Percentiles rank a stretch among this genome's conserved stretches.
Evolutionary conservation across 2,329 filamentous ascomycete genomes (phyloP).

Genomic region (Verticillium tricorpus): DNA sequence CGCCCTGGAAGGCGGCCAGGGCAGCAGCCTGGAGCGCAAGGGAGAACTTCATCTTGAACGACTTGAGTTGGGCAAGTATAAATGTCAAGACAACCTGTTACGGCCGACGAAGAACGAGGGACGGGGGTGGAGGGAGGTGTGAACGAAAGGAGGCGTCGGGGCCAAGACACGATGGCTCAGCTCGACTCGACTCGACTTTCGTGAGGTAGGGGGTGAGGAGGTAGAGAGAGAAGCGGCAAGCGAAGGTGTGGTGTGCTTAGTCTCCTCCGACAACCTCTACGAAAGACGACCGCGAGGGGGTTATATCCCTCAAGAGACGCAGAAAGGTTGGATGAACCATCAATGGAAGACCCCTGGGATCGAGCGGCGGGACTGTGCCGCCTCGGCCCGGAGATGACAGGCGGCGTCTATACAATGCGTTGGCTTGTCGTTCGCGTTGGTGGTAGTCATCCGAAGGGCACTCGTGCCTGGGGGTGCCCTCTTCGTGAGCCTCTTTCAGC

Average conservation of each 20-base stretch:
- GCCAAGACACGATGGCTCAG: background rate
- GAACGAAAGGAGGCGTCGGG: conserved; percentile 1
- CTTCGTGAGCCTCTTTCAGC: background rate
- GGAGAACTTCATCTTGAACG: conserved; percentile 10
- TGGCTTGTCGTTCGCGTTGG: background rate
- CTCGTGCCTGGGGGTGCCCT: background rate
- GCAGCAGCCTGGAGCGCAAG: conserved; percentile 9
- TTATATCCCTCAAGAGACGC: background rate
- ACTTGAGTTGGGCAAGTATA: conserved; percentile 4
- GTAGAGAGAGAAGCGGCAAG: background rate
- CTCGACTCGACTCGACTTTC: background rate
- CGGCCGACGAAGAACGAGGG: conserved; percentile 4
- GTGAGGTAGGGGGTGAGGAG: background rate
- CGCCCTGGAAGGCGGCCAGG: conserved; percentile 9
- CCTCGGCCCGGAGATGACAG: background rate
- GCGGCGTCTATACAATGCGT: background rate
- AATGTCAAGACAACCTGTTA: background rate
- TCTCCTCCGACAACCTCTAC: background rate
- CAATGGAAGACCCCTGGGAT: background rate
- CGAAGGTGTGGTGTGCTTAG: background rate
- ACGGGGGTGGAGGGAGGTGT: background rate
- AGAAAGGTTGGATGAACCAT: background rate
- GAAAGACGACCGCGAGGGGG: background rate
- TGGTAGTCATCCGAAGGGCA: background rate
- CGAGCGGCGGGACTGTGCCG: background rate